Evolutionary conservation across 208 protist genomes (phyloP).

Genomic region (Acanthamoeba lenticulata): DNA sequence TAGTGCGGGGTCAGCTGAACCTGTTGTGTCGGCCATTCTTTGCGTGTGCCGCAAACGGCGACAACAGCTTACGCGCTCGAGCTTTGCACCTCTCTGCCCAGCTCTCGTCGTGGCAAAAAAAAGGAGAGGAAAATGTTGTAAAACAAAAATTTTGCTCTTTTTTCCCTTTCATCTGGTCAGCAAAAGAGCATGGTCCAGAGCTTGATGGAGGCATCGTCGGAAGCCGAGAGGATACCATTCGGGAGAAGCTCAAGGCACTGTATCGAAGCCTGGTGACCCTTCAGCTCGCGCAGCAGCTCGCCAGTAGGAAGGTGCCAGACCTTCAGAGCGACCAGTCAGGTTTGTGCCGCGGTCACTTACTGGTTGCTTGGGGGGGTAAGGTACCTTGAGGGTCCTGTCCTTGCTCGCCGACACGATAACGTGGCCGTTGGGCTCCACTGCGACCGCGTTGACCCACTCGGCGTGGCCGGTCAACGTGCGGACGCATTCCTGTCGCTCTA

Average conservation of each 20-base stretch:
- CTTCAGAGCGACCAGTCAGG: neutral
- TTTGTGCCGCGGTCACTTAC: neutral
- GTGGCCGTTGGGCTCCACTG: slow-evolving; percentile 36
- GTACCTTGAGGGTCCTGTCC: slow-evolving; percentile 49
- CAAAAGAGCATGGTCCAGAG: slow-evolving; percentile 61
- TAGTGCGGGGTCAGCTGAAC: neutral
- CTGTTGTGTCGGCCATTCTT: neutral
- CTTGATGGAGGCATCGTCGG: slow-evolving; percentile 40
- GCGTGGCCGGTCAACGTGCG: slow-evolving; percentile 58
- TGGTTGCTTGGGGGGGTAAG: neutral
- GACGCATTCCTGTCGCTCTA: neutral
- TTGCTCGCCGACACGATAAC: neutral
- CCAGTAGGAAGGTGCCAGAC: slow-evolving; percentile 59
- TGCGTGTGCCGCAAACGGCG: neutral
- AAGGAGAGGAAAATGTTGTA: no score
- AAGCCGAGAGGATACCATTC: slow-evolving; percentile 34
- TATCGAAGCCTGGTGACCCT: slow-evolving; percentile 1
- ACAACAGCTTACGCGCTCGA: no score
- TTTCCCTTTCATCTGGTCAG: neutral
- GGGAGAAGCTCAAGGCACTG: slow-evolving; percentile 51
- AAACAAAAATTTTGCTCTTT: neutral
- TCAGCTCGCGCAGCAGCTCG: slow-evolving; percentile 60
- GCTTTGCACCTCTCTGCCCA: no score
- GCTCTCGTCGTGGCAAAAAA: no score
- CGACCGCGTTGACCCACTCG: slow-evolving; percentile 13